Evolutionary conservation across 1,139 yeast species (phyloP), one percentile per base, ranked within the genome.

Genomic region (Scheffersomyces segobiensis): DNA sequence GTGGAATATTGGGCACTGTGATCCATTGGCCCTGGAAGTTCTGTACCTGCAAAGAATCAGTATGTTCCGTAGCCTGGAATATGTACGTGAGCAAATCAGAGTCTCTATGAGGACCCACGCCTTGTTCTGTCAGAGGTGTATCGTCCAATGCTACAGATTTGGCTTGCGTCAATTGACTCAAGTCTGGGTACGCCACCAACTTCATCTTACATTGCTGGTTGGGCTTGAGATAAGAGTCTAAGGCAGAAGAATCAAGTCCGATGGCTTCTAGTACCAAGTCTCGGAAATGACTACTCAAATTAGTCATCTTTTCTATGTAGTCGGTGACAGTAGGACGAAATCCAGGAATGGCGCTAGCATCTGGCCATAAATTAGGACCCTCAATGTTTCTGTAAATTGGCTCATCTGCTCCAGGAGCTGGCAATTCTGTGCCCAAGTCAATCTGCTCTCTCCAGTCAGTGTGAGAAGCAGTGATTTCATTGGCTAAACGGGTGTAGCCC

Each of bases 21-120:
- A 87, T 74, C 93, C 93, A 88, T 47, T 84, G 71, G 8, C 91
- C 91, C 55, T 81, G 80, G 64, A 82, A 83, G 63, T 85, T 85
- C 63, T 87, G 84, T 3, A 87, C 91, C 65, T 88, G 89, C 22
- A 88, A 75, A 1, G 89, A 86, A 55, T 73, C 64, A 7, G 64
- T 55, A 57, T 82, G 83, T 52, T 77, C 73, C 0, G 85, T 78
- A 2, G 83, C 91, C 66, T 87, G 91, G 63, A 78, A 83, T 18
- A 87, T 86, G 65, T 80, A 84, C 0, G 91, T 87, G 52, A 87
- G 66, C 63, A 87, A 77, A 60, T 87, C 90, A n/a, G 87, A 83
- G 65, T 87, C 92, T 63, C 90, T 81, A 67, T 88, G 92, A 2
- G 90, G 89, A 0, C 93, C 92, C 47, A 84, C 87, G 1, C 92